Base-by-base conservation (phyloP, 169 alveolate species). In the Theileria orientalis region DNA sequence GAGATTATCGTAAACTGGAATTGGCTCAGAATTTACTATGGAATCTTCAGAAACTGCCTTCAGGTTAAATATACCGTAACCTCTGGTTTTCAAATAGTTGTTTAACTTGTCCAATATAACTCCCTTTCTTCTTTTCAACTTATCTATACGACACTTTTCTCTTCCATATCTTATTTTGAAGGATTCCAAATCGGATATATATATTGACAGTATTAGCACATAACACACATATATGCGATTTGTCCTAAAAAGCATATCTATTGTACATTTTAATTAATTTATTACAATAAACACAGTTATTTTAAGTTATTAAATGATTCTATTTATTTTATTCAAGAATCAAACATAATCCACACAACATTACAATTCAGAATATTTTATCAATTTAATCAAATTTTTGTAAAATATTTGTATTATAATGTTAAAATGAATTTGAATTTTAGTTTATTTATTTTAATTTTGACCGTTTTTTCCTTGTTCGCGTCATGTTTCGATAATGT, bases 111-210 rank as follows among this genome's bases (percentile, higher is more conserved):
- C 76, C 23, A 71, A 60, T 27, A 77, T 62, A 14, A 74, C 86
- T 19, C 86, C 66, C 27, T 77, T 77, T 23, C 86, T 49, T 51
- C 67, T 77, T 1, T 73, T 25, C 25, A 77, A 60, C 68, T 77
- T 77, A 1, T 47, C 67, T n/a, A 77, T 77, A 8, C 86, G 51
- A 40, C 86, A 67, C 21, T 76, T 63, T 41, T 77, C 86, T 5
- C 86, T 33, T 3, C 86, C 86, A 41, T 62, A 77, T 2, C 86
- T 62, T 5, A 77, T 77, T 46, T 77, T 77, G 69, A 62, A 77
- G 56, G 74, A 61, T 69, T 61, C 68, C 42, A 64, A 57, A 9
- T 66, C 42, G 23, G 41, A 29, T 16, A n/a, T 57, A 30, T 35
- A 57, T 16, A 57, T 57, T 23, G 21, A 23, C 67, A 57, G 27